phyloP scores from a whole-genome alignment of 169 alveolate genomes.

The Plasmodium chabaudi region DNA sequence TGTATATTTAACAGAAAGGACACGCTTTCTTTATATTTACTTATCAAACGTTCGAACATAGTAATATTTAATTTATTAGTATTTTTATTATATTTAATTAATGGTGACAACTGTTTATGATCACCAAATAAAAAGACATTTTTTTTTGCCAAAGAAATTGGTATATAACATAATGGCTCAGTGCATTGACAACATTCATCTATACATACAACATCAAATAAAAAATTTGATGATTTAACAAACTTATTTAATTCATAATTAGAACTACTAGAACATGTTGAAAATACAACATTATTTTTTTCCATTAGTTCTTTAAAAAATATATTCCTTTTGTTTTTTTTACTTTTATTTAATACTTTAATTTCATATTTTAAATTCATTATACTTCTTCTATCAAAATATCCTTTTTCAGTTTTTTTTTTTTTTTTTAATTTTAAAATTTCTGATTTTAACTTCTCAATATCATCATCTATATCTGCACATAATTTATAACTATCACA shows the following conservation, averaged over 20 bases:
- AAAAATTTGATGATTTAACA: slow-evolving; percentile 52
- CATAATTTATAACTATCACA: slow-evolving; percentile 71
- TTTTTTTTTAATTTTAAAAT: slow-evolving; percentile 51
- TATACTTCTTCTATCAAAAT: slow-evolving; percentile 28
- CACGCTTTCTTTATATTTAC: slow-evolving; percentile 26
- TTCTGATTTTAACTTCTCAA: slow-evolving; percentile 53
- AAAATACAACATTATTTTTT: slow-evolving; percentile 34
- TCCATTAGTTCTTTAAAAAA: slow-evolving; percentile 59
- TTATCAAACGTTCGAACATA: slow-evolving; percentile 59
- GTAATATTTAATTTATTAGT: slow-evolving; percentile 48
- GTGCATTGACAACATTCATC: slow-evolving; percentile 78
- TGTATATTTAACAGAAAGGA: slow-evolving; percentile 56
- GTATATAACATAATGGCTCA: slow-evolving; percentile 73
- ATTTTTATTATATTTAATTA: slow-evolving; percentile 33
- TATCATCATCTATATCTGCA: slow-evolving; percentile 57
- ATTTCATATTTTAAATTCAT: slow-evolving; percentile 67
- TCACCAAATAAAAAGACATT: slow-evolving; percentile 74
- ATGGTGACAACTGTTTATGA: slow-evolving; percentile 70
- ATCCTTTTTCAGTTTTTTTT: slow-evolving; percentile 33
- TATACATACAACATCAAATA: slow-evolving; percentile 66
- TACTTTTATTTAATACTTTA: slow-evolving; percentile 34
- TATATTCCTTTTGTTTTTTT: slow-evolving; percentile 46
- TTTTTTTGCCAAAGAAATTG: slow-evolving; percentile 35
- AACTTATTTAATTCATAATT: slow-evolving; percentile 68
- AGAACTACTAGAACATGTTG: slow-evolving; percentile 75